These are phyloP conservation scores for Neofusicoccum ribis DNA, from an alignment of 2,329 filamentous ascomycete species.

Conservation along the genomic window DNA sequence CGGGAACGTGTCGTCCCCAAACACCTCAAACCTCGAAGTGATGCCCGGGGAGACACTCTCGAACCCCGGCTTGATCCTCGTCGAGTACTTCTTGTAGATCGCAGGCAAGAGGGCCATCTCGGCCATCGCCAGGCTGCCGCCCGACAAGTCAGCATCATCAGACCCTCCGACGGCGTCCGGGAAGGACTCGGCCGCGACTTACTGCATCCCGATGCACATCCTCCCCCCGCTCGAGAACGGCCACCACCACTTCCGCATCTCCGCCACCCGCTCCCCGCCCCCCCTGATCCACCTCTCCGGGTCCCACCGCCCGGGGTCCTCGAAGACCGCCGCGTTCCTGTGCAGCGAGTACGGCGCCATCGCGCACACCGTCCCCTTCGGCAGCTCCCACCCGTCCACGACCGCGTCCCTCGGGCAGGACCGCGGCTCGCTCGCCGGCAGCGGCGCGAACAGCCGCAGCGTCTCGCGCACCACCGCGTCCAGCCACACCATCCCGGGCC, in stretches of 20 bases:
- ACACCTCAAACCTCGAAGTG: constrained; percentile 45
- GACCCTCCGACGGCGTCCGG: no score
- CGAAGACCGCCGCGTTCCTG: constrained; percentile 35
- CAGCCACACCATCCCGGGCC: constrained; percentile 42
- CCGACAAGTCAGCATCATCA: not conserved
- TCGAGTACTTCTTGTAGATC: constrained; percentile 47
- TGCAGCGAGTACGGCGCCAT: constrained; percentile 43
- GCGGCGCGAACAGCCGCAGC: constrained; percentile 50
- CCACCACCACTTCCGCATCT: constrained; percentile 42
- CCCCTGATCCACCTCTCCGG: constrained; percentile 35
- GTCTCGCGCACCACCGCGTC: constrained; percentile 55
- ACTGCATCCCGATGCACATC: constrained; percentile 42
- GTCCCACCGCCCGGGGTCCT: constrained; percentile 30
- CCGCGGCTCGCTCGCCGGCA: constrained; percentile 55
- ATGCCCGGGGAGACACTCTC: constrained; percentile 40
- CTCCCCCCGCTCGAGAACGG: constrained; percentile 42
- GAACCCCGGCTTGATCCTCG: constrained; percentile 28
- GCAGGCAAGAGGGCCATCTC: constrained; percentile 52
- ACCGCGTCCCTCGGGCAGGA: not conserved
- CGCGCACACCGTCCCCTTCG: constrained; percentile 39
- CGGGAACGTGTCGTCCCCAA: constrained; percentile 36
- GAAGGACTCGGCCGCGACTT: constrained; percentile 23
- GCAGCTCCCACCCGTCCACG: constrained; percentile 40
- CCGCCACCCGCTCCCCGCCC: constrained; percentile 16
- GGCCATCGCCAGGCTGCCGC: constrained; percentile 48